phyloP scores from a whole-genome alignment of 1,284 basidiomycete genomes.

The Inonotus hispidus region DNA sequence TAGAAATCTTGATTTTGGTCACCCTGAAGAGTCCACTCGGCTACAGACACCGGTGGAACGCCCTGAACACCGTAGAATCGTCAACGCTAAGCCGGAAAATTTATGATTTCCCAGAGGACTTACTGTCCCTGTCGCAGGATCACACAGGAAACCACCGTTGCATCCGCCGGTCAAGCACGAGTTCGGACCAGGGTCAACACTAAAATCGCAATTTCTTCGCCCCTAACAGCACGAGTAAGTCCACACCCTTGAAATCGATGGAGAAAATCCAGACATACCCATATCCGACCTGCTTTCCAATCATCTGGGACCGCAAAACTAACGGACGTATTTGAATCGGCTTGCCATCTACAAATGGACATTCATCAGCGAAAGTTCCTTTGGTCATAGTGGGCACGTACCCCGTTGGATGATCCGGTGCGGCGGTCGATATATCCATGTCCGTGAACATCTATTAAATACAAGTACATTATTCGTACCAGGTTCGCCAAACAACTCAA shows the following conservation, averaged over 20 bases:
- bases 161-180: slow-evolving; percentile 42
- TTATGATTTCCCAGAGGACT: slow-evolving; percentile 32
- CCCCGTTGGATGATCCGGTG: slow-evolving; percentile 19
- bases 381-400: not conserved
- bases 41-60: slow-evolving; percentile 56
- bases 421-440: slow-evolving; percentile 20
- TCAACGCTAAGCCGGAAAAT: slow-evolving; percentile 25
- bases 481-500: not conserved
- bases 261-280: slow-evolving; percentile 11
- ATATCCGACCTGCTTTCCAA: slow-evolving; percentile 29
- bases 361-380: not conserved
- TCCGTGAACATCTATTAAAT: slow-evolving; percentile 21
- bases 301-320: slow-evolving; percentile 26
- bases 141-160: slow-evolving; percentile 44
- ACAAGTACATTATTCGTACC: not conserved
- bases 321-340: slow-evolving; percentile 18
- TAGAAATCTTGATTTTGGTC: slow-evolving; percentile 39
- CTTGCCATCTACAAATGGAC: slow-evolving; percentile 23
- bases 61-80: slow-evolving; percentile 30
- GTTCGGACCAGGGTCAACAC: slow-evolving; percentile 31
- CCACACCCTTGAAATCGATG: not conserved
- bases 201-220: slow-evolving; percentile 44
- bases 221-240: slow-evolving; percentile 27
- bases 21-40: slow-evolving; percentile 48
- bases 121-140: slow-evolving; percentile 41